A percentile compares a stretch with the other conserved stretches of the same genome.
Evolutionary conservation across 495 filamentous ascomycete species (phyloP).

Genomic region (Aspergillus homomorphus): DNA sequence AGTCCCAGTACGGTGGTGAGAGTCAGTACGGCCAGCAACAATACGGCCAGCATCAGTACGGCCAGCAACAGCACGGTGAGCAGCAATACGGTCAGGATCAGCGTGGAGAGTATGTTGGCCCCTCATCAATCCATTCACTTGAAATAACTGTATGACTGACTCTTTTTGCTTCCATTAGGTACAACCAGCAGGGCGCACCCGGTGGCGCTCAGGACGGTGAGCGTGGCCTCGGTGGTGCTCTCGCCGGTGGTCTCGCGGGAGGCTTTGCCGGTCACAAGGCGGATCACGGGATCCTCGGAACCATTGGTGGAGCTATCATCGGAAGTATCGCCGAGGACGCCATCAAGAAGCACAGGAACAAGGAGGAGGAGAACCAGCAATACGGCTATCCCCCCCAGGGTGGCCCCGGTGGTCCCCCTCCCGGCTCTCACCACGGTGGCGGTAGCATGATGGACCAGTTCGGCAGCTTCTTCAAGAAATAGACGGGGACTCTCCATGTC

Average conservation of each 20-base stretch:
- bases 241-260: constrained; percentile 46
- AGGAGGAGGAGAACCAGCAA: constrained; percentile 21
- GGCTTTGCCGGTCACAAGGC: constrained; percentile 49
- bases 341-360: constrained; percentile 43
- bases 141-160: not conserved
- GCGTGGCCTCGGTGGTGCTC: constrained; percentile 46
- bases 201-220: constrained; percentile 45
- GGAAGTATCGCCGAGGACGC: constrained; percentile 46
- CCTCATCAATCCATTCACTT: not conserved
- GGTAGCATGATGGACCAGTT: constrained; percentile 40
- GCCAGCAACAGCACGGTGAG: constrained; percentile 29
- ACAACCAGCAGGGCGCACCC: constrained; percentile 24
- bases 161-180: not conserved
- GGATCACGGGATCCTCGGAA: constrained; percentile 48
- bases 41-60: no score
- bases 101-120: constrained; percentile 23
- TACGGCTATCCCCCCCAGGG: constrained; percentile 8
- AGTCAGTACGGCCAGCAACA: constrained; percentile 19
- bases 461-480: constrained; percentile 45
- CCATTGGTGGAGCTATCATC: constrained; percentile 49
- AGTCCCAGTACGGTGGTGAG: constrained; percentile 25
- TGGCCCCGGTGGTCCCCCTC: constrained; percentile 21
- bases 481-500: constrained; percentile 13
- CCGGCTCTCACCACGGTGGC: constrained; percentile 22
- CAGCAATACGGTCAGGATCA: constrained; percentile 25